Base-by-base conservation (phyloP, 2,329 filamentous ascomycete species). In the Pseudogymnoascus sp. region DNA sequence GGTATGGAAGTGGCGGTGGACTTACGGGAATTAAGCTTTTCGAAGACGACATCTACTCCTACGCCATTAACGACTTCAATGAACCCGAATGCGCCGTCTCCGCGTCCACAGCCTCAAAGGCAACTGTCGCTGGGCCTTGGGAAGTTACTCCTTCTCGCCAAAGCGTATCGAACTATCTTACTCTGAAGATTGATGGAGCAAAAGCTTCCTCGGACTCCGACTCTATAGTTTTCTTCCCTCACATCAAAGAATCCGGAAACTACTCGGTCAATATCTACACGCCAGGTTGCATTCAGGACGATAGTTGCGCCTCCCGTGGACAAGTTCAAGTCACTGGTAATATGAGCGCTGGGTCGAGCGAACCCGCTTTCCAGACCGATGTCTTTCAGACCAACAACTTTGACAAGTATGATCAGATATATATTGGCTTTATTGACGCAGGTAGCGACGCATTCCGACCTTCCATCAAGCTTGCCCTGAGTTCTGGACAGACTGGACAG, bases 341-440 rank as follows among this genome's bases (percentile, higher is more conserved):
- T 23, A 86, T 95, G 79, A 83, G 85, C 2, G 77, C 79, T 68
- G 71, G 80, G 72, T 71, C 76, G 63, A 72, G 75, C 69, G 67
- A 67, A 61, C 73, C 75, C 36, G 79, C 83, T 4, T 80, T 87
- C 64, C 81, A 84, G 28, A 84, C 81, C 0, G 82, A 83, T 0
- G 78, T 97, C 7, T 96, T 84, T 73, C 95, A 99, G 76, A 96
- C 93, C 17, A 99, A 99, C 77, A 84, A 96, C 73, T 96, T 88
- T 74, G 93, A 97, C 79, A 99, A 99, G 76, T 97, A 96, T 72
- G 95, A 99, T 73, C 87, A 90, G 69, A 87, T 99, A 64, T 96
- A 92, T 76, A 89, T 88, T 68, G 95, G 93, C 57, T 86, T 86
- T 68, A 86, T 99, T 62, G 91, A 97, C 72, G 87, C 87, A 62